Percentiles rank a stretch among this genome's conserved stretches.
Conservation (phyloP, 2,329 filamentous ascomycete species). For the Penicillium sp. region DNA sequence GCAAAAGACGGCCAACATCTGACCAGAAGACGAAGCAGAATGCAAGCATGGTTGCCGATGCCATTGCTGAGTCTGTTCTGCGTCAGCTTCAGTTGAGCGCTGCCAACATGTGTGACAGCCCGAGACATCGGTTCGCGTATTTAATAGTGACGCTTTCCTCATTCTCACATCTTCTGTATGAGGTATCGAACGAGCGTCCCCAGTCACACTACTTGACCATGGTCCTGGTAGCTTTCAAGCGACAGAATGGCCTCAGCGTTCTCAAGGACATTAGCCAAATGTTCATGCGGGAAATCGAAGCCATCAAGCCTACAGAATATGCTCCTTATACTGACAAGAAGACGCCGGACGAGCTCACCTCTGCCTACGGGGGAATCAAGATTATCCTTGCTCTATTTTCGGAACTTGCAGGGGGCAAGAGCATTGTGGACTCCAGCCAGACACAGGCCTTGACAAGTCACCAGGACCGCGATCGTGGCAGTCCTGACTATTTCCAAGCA, state of each 20-base stretch:
- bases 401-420: conserved; percentile 75
- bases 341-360: conserved; percentile 48
- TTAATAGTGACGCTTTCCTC: conserved; percentile 81
- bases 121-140: conserved; percentile 72
- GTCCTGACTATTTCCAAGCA: conserved; percentile 65
- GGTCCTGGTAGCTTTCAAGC: conserved; percentile 85
- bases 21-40: conserved; percentile 67
- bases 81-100: conserved; percentile 64
- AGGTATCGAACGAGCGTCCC: conserved; percentile 59
- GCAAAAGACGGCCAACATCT: conserved; percentile 71
- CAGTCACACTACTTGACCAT: conserved; percentile 64
- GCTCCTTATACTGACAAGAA: conserved; percentile 44
- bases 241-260: conserved; percentile 73
- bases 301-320: conserved; percentile 49
- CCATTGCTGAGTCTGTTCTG: conserved; percentile 73
- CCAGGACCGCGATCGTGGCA: conserved; percentile 60
- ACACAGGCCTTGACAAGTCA: conserved; percentile 58
- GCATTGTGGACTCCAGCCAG: conserved; percentile 75
- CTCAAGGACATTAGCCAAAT: conserved; percentile 73
- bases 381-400: conserved; percentile 84
- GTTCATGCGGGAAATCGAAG: conserved; percentile 65
- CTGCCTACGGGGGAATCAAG: conserved; percentile 69
- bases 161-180: conserved; percentile 77
- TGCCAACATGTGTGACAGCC: conserved; percentile 53
- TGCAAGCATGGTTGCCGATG: conserved; percentile 64